Conservation (phyloP, 257 asterid species). For the Asclepias syriaca region DNA sequence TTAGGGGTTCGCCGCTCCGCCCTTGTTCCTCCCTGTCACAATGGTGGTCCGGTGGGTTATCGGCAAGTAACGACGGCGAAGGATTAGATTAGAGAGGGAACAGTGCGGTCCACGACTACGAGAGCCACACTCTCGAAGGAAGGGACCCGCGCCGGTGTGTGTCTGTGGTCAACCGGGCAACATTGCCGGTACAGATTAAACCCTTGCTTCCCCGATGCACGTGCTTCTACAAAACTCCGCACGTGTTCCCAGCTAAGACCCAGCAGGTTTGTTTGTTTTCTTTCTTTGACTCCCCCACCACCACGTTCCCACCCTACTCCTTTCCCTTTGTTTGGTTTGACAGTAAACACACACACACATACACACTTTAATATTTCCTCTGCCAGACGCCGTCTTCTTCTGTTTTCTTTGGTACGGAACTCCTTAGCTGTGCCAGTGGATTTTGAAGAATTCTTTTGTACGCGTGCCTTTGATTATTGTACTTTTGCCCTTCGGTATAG, state of each 20-base stretch:
- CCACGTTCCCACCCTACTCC: background rate
- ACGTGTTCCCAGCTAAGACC: constrained; percentile 47
- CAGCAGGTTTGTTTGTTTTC: constrained; percentile 4
- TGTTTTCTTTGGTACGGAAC: constrained; percentile 8
- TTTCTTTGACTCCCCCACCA: constrained; percentile 4
- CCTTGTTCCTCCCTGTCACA: background rate
- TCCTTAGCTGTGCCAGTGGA: background rate
- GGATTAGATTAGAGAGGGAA: background rate
- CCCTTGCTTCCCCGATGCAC: constrained; percentile 33
- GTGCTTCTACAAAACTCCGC: constrained; percentile 36
- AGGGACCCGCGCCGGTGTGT: constrained; percentile 21
- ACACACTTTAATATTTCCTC: background rate
- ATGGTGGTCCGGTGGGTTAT: background rate
- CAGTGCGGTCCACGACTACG: constrained; percentile 21
- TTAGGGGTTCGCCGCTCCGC: background rate
- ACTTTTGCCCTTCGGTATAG: background rate
- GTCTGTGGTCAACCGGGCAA: constrained; percentile 61
- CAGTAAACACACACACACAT: background rate
- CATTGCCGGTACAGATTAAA: constrained; percentile 30
- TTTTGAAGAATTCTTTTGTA: background rate
- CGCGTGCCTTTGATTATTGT: background rate
- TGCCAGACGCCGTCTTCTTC: constrained; percentile 8
- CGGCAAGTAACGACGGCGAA: constrained; percentile 4
- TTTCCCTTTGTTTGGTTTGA: too few species aligned
- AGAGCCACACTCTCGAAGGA: constrained; percentile 1